Evolutionary conservation across 495 filamentous ascomycete genomes (phyloP), one percentile per base, ranked within the genome.

Genomic region (Cetradonia linearis): DNA sequence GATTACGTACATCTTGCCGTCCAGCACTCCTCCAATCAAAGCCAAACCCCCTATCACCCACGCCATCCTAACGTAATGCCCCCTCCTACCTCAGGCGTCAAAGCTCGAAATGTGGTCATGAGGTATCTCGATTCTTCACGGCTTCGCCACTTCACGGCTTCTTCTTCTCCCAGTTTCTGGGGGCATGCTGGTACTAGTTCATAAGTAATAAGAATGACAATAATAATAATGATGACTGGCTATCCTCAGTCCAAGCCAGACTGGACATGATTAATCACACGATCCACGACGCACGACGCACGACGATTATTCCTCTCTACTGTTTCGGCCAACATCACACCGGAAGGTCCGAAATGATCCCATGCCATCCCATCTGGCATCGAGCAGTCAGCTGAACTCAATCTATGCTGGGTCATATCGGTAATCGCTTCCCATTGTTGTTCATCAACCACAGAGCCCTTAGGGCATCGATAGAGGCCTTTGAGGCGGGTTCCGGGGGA

Each of bases 41-140:
- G n/a, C 49, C 9, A n/a, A 4, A 23, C 5, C 50, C 50, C 50
- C 50, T 54, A 54, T 54, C 50, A 54, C 3, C 33, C 30, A 46
- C n/a, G n/a, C n/a, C n/a, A n/a, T n/a, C n/a, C n/a, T n/a, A n/a
- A n/a, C n/a, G n/a, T n/a, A n/a, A n/a, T n/a, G n/a, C n/a, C n/a
- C 50, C 50, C 50, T 53, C 50, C 50, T 23, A n/a, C 28, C 34
- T 8, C 3, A 9, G n/a, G 50, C 16, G 50, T 54, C 50, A 36
- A 54, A 54, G 50, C 50, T 54, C 50, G 10, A 54, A 46, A 40
- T 18, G 18, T 40, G 50, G 50, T 54, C 50, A 54, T 34, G 50
- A 54, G 50, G 50, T 33, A n/a, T 54, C 20, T 25, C 10, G 42
- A 46, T 46, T 46, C 42, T 46, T 46, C 20, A 20, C 20, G 20